Conservation (phyloP, 2,329 filamentous ascomycete species). For the Karstenula rhodostoma region DNA sequence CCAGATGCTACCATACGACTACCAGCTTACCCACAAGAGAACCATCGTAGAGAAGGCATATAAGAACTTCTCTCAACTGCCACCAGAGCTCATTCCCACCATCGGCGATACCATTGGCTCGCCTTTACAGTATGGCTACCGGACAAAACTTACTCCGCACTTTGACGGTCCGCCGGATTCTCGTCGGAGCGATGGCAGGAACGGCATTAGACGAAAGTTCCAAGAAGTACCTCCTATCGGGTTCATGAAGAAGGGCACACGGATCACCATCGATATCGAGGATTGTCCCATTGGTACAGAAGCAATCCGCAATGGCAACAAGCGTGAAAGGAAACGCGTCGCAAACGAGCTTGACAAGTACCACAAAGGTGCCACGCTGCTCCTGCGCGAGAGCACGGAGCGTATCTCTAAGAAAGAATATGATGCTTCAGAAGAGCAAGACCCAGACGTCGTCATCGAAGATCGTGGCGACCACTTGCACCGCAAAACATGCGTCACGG, state of each 20-base stretch:
- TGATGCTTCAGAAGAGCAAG: constrained; percentile 30
- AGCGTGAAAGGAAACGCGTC: constrained; percentile 79
- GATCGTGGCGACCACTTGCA: constrained; percentile 72
- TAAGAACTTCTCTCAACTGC: constrained; percentile 85
- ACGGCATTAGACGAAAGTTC: constrained; percentile 65
- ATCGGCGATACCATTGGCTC: constrained; percentile 88
- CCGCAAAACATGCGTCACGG: constrained; percentile 87
- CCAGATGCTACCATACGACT: constrained; percentile 91
- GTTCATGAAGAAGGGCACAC: constrained; percentile 86
- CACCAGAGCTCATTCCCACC: constrained; percentile 75
- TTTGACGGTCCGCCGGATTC: constrained; percentile 78
- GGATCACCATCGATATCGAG: constrained; percentile 88
- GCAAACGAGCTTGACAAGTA: constrained; percentile 74
- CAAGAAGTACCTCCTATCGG: constrained; percentile 79
- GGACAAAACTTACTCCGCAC: constrained; percentile 96
- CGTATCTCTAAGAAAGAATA: constrained; percentile 63
- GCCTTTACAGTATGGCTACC: constrained; percentile 89
- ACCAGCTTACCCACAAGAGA: constrained; percentile 86
- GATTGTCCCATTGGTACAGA: constrained; percentile 95
- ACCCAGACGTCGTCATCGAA: constrained; percentile 58
- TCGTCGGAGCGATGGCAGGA: constrained; percentile 55
- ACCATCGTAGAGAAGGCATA: constrained; percentile 90
- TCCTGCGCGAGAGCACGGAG: constrained; percentile 84
- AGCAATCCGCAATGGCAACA: constrained; percentile 81
- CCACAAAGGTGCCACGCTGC: constrained; percentile 82